phyloP scores from a whole-genome alignment of 2,329 filamentous ascomycete species.

The Cladosporium cucumerinum region DNA sequence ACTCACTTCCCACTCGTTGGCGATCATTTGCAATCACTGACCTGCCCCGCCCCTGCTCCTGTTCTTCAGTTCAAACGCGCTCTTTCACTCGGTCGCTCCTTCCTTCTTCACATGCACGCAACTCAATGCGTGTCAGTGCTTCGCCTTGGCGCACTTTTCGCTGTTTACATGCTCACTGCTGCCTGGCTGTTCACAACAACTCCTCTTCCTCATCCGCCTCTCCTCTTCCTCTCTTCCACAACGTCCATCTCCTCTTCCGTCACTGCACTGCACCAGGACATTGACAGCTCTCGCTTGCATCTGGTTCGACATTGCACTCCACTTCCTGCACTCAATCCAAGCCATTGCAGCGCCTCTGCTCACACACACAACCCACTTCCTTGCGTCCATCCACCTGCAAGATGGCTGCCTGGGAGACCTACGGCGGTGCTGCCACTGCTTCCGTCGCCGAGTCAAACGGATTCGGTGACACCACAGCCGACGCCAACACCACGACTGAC shows the following conservation, averaged over 20 bases:
- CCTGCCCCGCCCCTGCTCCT: not conserved
- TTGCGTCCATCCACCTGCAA: not conserved
- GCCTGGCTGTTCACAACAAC: not conserved
- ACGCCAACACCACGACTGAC: not conserved
- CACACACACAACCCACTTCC: not conserved
- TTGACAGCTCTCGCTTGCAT: not conserved
- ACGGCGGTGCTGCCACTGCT: not conserved
- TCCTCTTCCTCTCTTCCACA: not conserved
- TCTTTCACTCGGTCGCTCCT: constrained; percentile 4
- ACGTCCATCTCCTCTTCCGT: not conserved
- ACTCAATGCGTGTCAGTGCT: not conserved
- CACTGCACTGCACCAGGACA: not conserved
- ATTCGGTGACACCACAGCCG: not conserved
- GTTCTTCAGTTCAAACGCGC: not conserved
- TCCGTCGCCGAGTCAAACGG: not conserved
- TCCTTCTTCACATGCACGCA: constrained; percentile 14
- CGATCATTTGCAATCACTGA: not conserved
- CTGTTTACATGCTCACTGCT: not conserved
- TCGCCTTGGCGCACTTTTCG: constrained; percentile 3
- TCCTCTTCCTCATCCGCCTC: not conserved
- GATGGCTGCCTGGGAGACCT: not conserved
- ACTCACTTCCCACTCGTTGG: not conserved
- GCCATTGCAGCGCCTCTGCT: not conserved
- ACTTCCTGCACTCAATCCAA: not conserved
- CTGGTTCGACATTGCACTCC: not conserved